Evolutionary conservation across 495 filamentous ascomycete species (phyloP).

Genomic region (Penicillium soppii): DNA sequence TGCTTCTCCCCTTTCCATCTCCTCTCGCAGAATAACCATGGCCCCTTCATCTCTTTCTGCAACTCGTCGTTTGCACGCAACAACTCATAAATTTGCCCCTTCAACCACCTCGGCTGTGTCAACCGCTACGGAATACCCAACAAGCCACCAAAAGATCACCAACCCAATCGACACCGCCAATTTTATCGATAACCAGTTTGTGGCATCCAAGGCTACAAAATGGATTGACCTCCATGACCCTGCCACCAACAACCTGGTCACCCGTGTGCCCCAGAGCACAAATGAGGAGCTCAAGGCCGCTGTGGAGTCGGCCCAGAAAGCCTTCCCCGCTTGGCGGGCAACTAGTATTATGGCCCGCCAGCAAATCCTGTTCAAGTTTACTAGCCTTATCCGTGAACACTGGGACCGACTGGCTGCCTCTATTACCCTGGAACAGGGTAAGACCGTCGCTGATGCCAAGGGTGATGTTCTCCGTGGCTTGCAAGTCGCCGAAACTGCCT

Average conservation of each 20-base stretch:
- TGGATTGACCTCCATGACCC: slow-evolving; percentile 96
- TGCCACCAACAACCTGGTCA: slow-evolving; percentile 96
- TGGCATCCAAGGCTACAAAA: slow-evolving; percentile 66
- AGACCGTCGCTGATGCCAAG: slow-evolving; percentile 94
- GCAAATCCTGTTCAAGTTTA: slow-evolving; percentile 97
- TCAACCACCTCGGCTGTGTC: slow-evolving; percentile 55
- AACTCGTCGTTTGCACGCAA: slow-evolving; percentile 53
- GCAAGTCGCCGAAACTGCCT: slow-evolving; percentile 96
- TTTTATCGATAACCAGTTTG: slow-evolving; percentile 91
- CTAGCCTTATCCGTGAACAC: slow-evolving; percentile 83
- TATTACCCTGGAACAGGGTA: slow-evolving; percentile 97
- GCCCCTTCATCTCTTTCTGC: slow-evolving; percentile 27
- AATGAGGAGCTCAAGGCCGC: slow-evolving; percentile 85
- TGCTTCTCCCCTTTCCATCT: slow-evolving; percentile 19
- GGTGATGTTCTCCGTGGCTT: slow-evolving; percentile 94
- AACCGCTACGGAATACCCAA: slow-evolving; percentile 71
- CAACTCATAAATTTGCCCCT: slow-evolving; percentile 56
- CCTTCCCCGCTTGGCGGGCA: slow-evolving; percentile 83
- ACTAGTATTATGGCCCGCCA: slow-evolving; percentile 84
- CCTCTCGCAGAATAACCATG: slow-evolving; percentile 14
- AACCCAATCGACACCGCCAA: slow-evolving; percentile 78
- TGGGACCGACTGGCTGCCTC: slow-evolving; percentile 95
- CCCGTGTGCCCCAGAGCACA: slow-evolving; percentile 94
- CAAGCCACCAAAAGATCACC: slow-evolving; percentile 75
- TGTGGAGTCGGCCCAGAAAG: slow-evolving; percentile 82